Evolutionary conservation across 75 land plant genomes (phyloP), one percentile per base, ranked within the genome.

Genomic region (Cryptomeria japonica): DNA sequence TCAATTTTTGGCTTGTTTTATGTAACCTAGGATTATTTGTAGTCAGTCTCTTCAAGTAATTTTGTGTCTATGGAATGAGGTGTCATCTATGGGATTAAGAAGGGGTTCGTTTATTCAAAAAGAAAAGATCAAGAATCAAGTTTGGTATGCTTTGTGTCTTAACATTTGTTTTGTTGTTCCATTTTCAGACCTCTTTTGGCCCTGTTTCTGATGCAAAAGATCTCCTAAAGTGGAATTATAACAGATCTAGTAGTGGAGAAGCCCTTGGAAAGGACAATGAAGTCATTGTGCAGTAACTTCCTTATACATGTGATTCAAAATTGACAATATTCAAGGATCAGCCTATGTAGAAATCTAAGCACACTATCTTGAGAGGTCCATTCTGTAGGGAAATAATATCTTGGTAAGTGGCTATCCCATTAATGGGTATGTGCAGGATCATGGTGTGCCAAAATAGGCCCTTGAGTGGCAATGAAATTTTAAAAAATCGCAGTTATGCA

Each of bases 161-260:
- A 22, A 46, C 68, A 37, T 41, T 10, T 84, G 34, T 3, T 22
- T 86, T 79, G 13, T n/a, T 75, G 68, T 51, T 88, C 36, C 37
- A 83, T 28, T 6, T 44, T 37, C 87, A 95, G 94, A 94, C 99
- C 42, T 88, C 96, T 13, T 37, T 91, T 28, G 93, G 90, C 13
- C 97, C 97, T 1, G 96, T 96, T 38, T 78, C 36, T 11, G 93
- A 92, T 87, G 94, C 94, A 15, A 86, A 89, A 51, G 75, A 94
- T 92, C 93, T 97, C 18, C 98, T 98, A 36, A 96, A 94, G 88
- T 97, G 99, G 99, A 97, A 97, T 77, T 96, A 90, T 86, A 98
- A 97, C 68, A 98, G 99, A 19, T 97, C 99, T 3, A 95, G 97
- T 94, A 97, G 98, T 5, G 97, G 96, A 16, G 96, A 97, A 90